Evolutionary conservation across 2,329 filamentous ascomycete species (phyloP).

Genomic region (Curvularia spicifera): DNA sequence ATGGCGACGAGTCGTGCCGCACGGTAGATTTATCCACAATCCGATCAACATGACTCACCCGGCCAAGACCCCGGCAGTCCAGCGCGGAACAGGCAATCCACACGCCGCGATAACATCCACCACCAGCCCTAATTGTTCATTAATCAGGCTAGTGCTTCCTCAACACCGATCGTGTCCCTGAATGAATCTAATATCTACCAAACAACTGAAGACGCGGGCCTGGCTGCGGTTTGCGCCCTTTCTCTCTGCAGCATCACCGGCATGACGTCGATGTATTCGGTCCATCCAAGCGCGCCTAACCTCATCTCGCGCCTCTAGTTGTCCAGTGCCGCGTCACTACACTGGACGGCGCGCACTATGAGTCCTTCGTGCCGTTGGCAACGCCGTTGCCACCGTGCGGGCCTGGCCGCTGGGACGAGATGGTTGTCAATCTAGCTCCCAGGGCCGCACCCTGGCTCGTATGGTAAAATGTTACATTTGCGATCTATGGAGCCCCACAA

Average conservation of each 20-base stretch:
- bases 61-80: not conserved
- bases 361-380: conserved; percentile 13
- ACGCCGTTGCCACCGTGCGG: conserved; percentile 17
- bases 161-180: not conserved
- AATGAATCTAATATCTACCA: too few species aligned
- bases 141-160: not conserved
- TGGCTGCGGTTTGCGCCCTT: not conserved
- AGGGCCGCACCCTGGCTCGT: not conserved
- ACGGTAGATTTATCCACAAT: not conserved
- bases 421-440: conserved; percentile 1
- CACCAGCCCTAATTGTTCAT: not conserved
- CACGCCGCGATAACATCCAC: not conserved
- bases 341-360: not conserved
- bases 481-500: conserved; percentile 15
- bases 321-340: not conserved
- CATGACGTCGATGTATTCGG: not conserved
- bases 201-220: too few species aligned
- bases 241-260: not conserved
- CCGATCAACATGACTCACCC: not conserved
- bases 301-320: not conserved
- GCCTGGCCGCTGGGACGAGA: conserved; percentile 19
- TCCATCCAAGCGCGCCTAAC: not conserved
- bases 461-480: conserved; percentile 1
- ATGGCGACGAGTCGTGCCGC: not conserved
- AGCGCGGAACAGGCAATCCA: not conserved